Evolutionary conservation across 2,329 filamentous ascomycete species (phyloP).

Genomic region (Xylaria sp.): DNA sequence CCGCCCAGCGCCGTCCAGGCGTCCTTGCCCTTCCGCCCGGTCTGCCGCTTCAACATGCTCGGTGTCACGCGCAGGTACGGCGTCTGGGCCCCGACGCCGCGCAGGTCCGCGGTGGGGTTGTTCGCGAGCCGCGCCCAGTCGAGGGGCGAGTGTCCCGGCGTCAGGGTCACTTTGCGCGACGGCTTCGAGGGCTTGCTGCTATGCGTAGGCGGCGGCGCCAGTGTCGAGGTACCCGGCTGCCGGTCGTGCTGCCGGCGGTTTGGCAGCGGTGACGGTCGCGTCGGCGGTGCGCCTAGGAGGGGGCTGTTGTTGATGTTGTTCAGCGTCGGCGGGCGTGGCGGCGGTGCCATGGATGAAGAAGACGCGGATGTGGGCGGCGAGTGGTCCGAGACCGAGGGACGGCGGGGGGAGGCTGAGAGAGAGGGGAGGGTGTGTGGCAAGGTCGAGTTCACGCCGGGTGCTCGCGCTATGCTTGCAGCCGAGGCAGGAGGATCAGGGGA

Average conservation of each 20-base stretch:
- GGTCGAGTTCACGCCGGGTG: conserved; percentile 8
- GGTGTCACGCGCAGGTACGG: conserved; percentile 77
- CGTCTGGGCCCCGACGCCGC: conserved; percentile 56
- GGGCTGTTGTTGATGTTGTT: conserved; percentile 25
- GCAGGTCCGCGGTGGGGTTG: conserved; percentile 65
- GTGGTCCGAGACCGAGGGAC: conserved; percentile 15
- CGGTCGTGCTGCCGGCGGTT: conserved; percentile 41
- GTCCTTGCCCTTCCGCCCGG: conserved; percentile 80
- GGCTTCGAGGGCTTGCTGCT: conserved; percentile 56
- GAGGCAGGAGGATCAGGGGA: conserved; percentile 37
- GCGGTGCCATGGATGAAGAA: conserved; percentile 24
- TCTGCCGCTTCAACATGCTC: conserved; percentile 74
- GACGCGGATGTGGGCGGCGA: conserved; percentile 1
- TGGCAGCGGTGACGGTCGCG: conserved; percentile 42
- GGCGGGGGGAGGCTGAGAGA: conserved; percentile 14
- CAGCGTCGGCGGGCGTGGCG: conserved; percentile 30
- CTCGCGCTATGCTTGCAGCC: conserved; percentile 30
- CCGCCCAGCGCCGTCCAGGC: conserved; percentile 91
- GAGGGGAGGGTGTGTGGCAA: conserved; percentile 15
- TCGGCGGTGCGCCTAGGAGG: conserved; percentile 31
- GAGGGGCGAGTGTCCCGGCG: conserved; percentile 90
- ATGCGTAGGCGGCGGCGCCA: conserved; percentile 60
- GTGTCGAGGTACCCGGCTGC: conserved; percentile 40
- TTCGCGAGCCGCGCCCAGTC: conserved; percentile 87
- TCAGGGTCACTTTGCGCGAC: conserved; percentile 73